Evolutionary conservation across 306 rosid species (phyloP).

Genomic region (Argentina anserina): DNA sequence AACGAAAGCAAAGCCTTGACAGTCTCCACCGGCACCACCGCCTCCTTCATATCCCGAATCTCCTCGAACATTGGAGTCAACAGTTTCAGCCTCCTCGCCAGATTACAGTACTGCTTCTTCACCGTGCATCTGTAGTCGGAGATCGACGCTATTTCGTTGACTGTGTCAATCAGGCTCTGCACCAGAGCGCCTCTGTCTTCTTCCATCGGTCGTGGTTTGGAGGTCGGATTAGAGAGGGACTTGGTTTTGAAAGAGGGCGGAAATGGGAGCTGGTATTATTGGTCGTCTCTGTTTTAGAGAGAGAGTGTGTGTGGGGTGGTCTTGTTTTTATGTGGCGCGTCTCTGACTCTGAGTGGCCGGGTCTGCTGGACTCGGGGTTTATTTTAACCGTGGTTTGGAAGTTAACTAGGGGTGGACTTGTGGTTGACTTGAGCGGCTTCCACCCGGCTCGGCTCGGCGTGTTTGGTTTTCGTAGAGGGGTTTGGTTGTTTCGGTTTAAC

Average conservation of each 20-base stretch:
- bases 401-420: not conserved
- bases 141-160: slow-evolving; percentile 70
- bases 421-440: not conserved
- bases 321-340: not conserved
- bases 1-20: slow-evolving; percentile 55
- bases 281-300: not conserved
- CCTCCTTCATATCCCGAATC: slow-evolving; percentile 59
- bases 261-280: not conserved
- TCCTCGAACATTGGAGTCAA: slow-evolving; percentile 89
- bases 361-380: not conserved
- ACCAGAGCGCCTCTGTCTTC: slow-evolving; percentile 47
- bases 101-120: slow-evolving; percentile 86
- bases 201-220: slow-evolving; percentile 49
- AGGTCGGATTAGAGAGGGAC: not conserved
- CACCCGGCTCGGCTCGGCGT: not conserved
- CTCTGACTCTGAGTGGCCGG: not conserved
- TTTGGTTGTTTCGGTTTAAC: not conserved
- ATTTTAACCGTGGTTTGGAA: not conserved
- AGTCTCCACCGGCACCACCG: slow-evolving; percentile 40
- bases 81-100: slow-evolving; percentile 83
- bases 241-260: not conserved
- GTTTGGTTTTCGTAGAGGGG: not conserved
- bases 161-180: slow-evolving; percentile 50
- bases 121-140: slow-evolving; percentile 70
- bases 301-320: not conserved